These are phyloP conservation scores for Arthrobotrys sinensis DNA, from an alignment of 2,329 filamentous ascomycete genomes.

Conservation along the genomic window DNA sequence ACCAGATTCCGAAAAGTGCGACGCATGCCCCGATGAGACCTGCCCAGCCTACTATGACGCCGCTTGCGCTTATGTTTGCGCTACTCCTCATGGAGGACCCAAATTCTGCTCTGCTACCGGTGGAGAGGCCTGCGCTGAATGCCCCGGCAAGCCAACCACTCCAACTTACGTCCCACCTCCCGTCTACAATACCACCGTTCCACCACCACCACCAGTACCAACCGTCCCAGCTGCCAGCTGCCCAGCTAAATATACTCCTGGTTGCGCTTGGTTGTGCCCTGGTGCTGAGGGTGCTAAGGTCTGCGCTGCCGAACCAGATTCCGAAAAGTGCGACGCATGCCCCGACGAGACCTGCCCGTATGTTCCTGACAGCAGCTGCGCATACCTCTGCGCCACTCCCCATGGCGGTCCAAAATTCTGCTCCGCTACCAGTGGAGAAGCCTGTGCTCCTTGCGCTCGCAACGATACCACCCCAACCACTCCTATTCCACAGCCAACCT, in stretches of 20 bases:
- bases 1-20: not conserved
- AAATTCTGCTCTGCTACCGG: conserved; percentile 20
- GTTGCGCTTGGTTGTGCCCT: not conserved
- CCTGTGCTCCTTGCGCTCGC: conserved; percentile 1
- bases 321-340: not conserved
- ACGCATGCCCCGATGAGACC: conserved; percentile 3
- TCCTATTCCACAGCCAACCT: conserved; percentile 21
- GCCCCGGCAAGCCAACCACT: not conserved
- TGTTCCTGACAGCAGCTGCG: not conserved
- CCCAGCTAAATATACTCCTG: conserved; percentile 1
- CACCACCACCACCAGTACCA: no score
- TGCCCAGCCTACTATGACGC: conserved; percentile 8
- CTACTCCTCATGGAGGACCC: conserved; percentile 18
- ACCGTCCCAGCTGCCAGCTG: no score
- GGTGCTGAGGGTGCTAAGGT: not conserved
- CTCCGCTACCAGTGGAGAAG: conserved; percentile 2
- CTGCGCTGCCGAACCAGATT: not conserved
- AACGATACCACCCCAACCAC: not conserved
- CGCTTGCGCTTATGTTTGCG: conserved; percentile 12
- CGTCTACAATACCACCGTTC: not conserved
- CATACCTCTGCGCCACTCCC: conserved; percentile 6
- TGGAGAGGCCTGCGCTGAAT: conserved; percentile 3
- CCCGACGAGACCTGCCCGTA: conserved; percentile 13
- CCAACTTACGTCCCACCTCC: not conserved
- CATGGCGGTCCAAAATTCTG: conserved; percentile 32